These are phyloP conservation scores for Lagerstroemia speciosa DNA, from an alignment of 345 rosid genomes.

Conservation along the genomic window DNA sequence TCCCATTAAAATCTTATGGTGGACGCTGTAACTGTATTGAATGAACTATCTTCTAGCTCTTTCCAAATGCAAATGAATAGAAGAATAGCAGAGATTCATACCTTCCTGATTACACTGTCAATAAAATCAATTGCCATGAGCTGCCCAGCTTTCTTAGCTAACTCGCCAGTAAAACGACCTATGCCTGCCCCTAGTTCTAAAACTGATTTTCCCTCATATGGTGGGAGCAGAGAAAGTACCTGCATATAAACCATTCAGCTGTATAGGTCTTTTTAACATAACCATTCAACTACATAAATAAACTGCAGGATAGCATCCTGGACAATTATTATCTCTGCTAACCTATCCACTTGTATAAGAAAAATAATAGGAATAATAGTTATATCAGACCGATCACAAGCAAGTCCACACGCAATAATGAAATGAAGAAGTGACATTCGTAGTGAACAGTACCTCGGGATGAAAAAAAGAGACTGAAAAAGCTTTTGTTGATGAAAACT, in stretches of 20 bases:
- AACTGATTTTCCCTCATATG: constrained; percentile 59
- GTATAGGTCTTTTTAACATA: no score
- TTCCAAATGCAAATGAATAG: neutral
- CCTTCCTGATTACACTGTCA: constrained; percentile 81
- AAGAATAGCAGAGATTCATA: constrained; percentile 3
- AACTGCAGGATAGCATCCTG: neutral
- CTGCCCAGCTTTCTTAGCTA: constrained; percentile 71
- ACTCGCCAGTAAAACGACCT: constrained; percentile 84
- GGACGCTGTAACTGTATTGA: neutral
- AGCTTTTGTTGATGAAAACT: neutral
- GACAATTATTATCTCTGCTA: neutral
- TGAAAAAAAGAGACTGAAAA: neutral
- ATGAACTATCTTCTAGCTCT: neutral
- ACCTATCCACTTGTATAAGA: neutral
- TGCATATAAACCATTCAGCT: constrained; percentile 14
- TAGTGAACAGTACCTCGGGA: neutral
- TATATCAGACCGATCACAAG: neutral
- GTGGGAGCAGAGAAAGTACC: constrained; percentile 83
- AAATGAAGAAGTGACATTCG: neutral
- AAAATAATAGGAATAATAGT: neutral
- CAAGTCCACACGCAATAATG: neutral
- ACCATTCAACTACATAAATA: constrained; percentile 3
- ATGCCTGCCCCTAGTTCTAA: constrained; percentile 95
- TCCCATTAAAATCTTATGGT: neutral
- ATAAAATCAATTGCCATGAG: constrained; percentile 83